Evolutionary conservation across 2,329 filamentous ascomycete genomes (phyloP), one percentile per base, ranked within the genome.

Genomic region (Nemania serpens): DNA sequence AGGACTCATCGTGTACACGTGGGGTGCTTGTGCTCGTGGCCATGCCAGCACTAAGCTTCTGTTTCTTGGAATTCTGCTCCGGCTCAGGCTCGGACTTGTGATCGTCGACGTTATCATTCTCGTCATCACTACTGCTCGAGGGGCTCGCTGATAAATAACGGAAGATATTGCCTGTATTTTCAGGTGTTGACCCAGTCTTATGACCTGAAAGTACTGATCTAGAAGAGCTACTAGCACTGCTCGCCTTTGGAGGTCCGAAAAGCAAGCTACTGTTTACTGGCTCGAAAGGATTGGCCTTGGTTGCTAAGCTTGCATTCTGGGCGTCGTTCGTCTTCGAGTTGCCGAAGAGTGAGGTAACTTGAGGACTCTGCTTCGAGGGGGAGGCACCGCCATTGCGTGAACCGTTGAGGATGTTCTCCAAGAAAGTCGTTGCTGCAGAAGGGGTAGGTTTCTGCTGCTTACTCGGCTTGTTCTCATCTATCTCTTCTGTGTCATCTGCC

Each of bases 111-210:
- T 79, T 75, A 3, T 71, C 78, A 42, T 78, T 75, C 59, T 79
- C 78, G 37, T 78, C 76, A 1, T 80, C 81, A 63, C 84, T 86
- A 52, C 80, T 84, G 71, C 83, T 83, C 25, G 25, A 29, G 42
- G 82, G 83, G 66, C 82, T 84, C 34, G 85, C 83, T 1, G 84
- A 87, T 7, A 88, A 77, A 66, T 87, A 83, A 22, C 80, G 81
- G 68, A 88, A 88, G 51, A 87, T 86, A 68, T 88, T 87, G 47
- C 73, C 68, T 43, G 73, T 68, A 15, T 66, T 71, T 22, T 71
- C 56, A 1, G 70, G 68, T 9, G 60, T 59, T n/a, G 68, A 66
- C 10, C 62, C 69, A 51, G 67, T 45, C 58, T 72, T 69, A 34
- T 71, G 68, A 6, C 46, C 54, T 1, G 65, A 62, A 17, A 74